Base-by-base conservation (phyloP, 257 asterid genomes). In the Handroanthus guayacan region DNA sequence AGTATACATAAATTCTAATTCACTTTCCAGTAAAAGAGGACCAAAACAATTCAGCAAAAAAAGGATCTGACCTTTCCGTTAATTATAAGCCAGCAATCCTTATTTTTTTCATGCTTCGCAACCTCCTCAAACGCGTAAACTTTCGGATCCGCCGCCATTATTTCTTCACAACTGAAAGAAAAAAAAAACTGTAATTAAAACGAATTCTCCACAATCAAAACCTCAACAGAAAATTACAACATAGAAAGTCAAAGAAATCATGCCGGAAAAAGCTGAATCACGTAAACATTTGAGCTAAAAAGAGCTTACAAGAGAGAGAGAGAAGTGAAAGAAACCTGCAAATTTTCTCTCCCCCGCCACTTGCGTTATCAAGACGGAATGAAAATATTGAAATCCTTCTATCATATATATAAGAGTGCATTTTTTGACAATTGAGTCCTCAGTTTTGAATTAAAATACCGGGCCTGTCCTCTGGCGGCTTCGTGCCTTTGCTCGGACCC, bases 51-150 rank as follows among this genome's bases (percentile, higher is more conserved):
- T 5, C 12, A 9, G 13, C 13, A 1, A 2, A 36, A 41, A 63
- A 12, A 50, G 52, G 79, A 84, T 73, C 78, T 56, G 79, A 94
- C 98, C 96, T 94, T 94, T 80, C 98, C 98, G 34, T 74, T 62
- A 61, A 94, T 89, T 64, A 94, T 68, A 18, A 94, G 88, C 98
- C 98, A 94, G 71, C 98, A 94, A 83, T 94, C 98, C 81, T 92
- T 87, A 14, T 79, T 85, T 85, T 82, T 83, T 89, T 87, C 86
- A 77, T 94, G 98, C 88, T 89, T 87, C 41, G 80, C 80, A 74
- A 90, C 97, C 51, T 94, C 98, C 74, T 90, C 96, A 78, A 87
- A 94, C 58, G 55, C 8, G 82, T 74, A 82, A 72, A 85, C 36
- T 71, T 87, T 89, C 70, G 78, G 82, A 90, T 86, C 91, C 64